Conservation (phyloP, 1,139 yeast genomes). For the Sugiyamaella paludigena region DNA sequence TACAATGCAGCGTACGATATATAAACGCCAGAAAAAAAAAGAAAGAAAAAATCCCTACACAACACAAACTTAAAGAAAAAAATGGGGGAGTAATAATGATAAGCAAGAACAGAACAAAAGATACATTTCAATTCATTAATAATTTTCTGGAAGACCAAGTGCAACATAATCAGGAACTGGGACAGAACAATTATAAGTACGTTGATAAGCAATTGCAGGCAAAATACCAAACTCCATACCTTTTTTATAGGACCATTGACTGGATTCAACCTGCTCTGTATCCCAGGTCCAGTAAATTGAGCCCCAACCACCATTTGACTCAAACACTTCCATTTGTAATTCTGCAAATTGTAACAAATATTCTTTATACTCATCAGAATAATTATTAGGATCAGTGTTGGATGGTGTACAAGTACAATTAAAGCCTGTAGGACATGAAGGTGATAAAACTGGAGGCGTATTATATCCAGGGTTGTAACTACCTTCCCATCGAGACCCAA, state of each 20-base stretch:
- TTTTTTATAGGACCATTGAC: constrained; percentile 39
- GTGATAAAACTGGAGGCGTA: constrained; percentile 26
- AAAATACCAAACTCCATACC: constrained; percentile 34
- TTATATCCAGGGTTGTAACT: constrained; percentile 28
- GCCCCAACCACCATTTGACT: constrained; percentile 37
- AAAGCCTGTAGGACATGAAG: constrained; percentile 30
- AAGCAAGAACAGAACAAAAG: neutral
- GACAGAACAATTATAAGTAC: constrained; percentile 31
- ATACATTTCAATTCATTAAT: constrained; percentile 2
- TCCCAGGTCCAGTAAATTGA: constrained; percentile 41
- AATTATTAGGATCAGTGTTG: constrained; percentile 30
- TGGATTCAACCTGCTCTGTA: constrained; percentile 32
- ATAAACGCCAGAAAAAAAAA: neutral
- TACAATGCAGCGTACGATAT: no score
- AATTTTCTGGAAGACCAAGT: constrained; percentile 34
- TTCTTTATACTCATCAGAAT: constrained; percentile 31
- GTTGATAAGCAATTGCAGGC: constrained; percentile 35
- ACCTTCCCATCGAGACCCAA: constrained; percentile 82
- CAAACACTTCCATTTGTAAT: constrained; percentile 37
- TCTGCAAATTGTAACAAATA: constrained; percentile 36
- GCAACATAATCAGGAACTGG: constrained; percentile 30
- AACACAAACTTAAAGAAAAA: neutral
- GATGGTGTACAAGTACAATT: constrained; percentile 35
- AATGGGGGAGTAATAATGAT: neutral
- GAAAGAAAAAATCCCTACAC: neutral